phyloP scores from a whole-genome alignment of 192 early-diverging fungal genomes.

The Umbelopsis vinacea region DNA sequence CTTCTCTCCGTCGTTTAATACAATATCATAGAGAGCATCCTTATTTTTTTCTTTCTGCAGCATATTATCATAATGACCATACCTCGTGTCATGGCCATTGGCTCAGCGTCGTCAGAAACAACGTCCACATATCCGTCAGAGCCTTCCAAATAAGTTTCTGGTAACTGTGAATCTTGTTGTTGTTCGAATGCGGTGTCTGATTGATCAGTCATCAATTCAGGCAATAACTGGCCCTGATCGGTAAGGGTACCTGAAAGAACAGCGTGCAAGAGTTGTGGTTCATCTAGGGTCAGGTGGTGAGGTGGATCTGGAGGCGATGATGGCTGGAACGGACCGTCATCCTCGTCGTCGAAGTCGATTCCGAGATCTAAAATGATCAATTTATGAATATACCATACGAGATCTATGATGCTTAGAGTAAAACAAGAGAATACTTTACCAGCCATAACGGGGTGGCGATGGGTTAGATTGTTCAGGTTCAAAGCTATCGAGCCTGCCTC shows the following conservation, averaged over 20 bases:
- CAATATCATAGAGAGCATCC: no score
- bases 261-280: background rate
- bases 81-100: conserved; percentile 20
- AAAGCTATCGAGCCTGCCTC: background rate
- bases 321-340: conserved; percentile 4
- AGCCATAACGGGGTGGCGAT: conserved; percentile 10
- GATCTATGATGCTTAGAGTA: background rate
- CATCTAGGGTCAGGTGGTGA: conserved; percentile 13
- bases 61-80: background rate
- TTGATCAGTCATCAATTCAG: background rate
- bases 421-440: background rate
- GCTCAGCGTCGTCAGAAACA: conserved; percentile 2
- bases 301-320: conserved; percentile 19
- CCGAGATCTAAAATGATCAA: background rate
- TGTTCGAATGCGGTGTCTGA: background rate
- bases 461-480: conserved; percentile 6
- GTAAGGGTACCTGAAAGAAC: background rate
- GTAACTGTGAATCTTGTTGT: background rate
- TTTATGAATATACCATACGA: background rate
- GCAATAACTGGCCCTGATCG: background rate
- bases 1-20: no score
- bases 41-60: background rate
- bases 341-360: conserved; percentile 14
- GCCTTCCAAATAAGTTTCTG: conserved; percentile 3
- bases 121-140: background rate